Base-by-base conservation (phyloP, 495 filamentous ascomycete species). In the Penicillium parvum region DNA sequence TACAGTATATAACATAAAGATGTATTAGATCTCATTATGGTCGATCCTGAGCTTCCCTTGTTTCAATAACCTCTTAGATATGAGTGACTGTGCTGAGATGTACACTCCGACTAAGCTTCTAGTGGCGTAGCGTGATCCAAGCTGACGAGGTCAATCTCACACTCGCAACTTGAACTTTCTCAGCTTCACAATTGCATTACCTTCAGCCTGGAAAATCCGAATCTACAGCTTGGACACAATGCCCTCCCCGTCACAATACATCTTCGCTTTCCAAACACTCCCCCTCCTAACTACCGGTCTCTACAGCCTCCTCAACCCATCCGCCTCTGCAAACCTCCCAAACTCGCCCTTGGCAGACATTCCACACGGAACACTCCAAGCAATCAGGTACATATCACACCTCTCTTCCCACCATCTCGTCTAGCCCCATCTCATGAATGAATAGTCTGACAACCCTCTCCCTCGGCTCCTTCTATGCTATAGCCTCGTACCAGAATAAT, bases 401-500 rank as follows among this genome's bases (percentile, higher is more conserved):
- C n/a, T 14, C 11, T 6, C 1, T 4, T 4, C 12, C 21, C 11
- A 12, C 22, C 7, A 12, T 18, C 11, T 15, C 22, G 1, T 11
- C n/a, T 16, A 3, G 5, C 2, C 8, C 2, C 4, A 23, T 14
- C 21, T 42, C 2, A 14, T 12, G 7, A 3, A 7, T 14, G 7
- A 4, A 20, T 30, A 60, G 56, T 27, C 33, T 60, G 5, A 53
- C 53, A 7, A 50, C 57, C 7, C 14, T 60, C 1, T 47, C 57
- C 2, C 19, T 60, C 36, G 57, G 49, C 2, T 33, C 53, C 3
- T 53, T 47, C 40, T 50, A 60, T 37, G 41, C 47, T 2, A 47
- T 60, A 18, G 49, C 57, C 5, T 30, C 53, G 1, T 60, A 49
- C 18, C 57, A 60, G 29, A 51, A 60, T 27, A 57, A 60, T 23